A percentile compares a stretch with the other conserved stretches of the same genome.
Conservation (phyloP, 1,139 yeast genomes). For the Taphrina wiesneri region DNA sequence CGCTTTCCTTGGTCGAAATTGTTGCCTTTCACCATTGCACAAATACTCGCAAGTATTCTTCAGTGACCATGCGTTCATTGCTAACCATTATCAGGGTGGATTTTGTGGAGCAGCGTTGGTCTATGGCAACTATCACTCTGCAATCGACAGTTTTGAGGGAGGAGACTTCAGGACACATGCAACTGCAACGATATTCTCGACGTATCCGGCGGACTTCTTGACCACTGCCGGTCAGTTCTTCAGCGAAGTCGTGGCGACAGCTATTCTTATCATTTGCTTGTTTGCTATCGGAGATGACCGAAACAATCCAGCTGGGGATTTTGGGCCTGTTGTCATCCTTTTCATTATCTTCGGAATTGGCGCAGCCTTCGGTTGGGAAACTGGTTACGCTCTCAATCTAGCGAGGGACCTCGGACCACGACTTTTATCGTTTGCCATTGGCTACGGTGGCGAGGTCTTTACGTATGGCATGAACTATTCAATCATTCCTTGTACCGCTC, state of each 20-base stretch:
- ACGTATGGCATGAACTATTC: constrained; percentile 50
- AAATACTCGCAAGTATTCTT: constrained; percentile 38
- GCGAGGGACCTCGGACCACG: constrained; percentile 59
- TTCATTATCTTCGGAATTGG: constrained; percentile 52
- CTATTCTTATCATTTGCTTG: constrained; percentile 51
- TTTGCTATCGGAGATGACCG: constrained; percentile 55
- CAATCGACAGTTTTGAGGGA: constrained; percentile 44
- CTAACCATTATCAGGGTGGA: constrained; percentile 41
- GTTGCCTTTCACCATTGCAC: constrained; percentile 43
- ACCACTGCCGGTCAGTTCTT: constrained; percentile 52
- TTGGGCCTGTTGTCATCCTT: constrained; percentile 52
- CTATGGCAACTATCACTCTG: constrained; percentile 44
- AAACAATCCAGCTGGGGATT: constrained; percentile 50
- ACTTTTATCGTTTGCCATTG: constrained; percentile 51
- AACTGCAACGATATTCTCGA: constrained; percentile 52
- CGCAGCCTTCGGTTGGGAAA: constrained; percentile 53
- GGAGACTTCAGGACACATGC: constrained; percentile 41
- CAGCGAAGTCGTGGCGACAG: constrained; percentile 52
- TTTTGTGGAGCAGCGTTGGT: constrained; percentile 43
- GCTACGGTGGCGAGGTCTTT: constrained; percentile 53
- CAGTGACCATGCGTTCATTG: neutral
- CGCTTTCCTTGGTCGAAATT: constrained; percentile 45
- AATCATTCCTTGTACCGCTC: constrained; percentile 56
- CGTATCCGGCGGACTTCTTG: constrained; percentile 51
- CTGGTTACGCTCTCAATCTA: constrained; percentile 56